Evolutionary conservation across 2,329 filamentous ascomycete genomes (phyloP), one percentile per base, ranked within the genome.

Genomic region (Madurella mycetomatis): DNA sequence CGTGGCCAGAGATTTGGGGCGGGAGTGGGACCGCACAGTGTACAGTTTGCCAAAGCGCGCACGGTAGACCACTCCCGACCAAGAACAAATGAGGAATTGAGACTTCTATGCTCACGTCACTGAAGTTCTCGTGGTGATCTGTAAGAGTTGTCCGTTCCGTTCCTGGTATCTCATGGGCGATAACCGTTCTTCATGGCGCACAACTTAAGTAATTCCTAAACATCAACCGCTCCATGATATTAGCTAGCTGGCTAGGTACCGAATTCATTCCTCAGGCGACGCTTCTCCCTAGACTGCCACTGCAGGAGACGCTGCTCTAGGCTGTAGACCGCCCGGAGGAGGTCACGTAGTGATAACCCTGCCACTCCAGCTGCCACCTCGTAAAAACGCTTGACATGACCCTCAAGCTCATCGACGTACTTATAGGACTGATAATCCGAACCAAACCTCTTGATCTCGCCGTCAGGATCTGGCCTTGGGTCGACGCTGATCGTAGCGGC

Each of bases 211-310:
- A 11, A 37, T 7, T 3, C 25, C 25, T 3, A 7, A 25, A 7
- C 25, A 4, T 25, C 25, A 25, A 25, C 17, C 15, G 18, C 13
- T 11, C 18, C 11, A 46, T 48, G 11, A 43, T 41, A 15, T 44
- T 25, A 32, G 17, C 31, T 31, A 5, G 31, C 31, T 11, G 39
- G 17, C 31, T 31, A 5, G 31, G 19, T 11, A 32, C 51, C 25
- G 90, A 70, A 52, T 87, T 77, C 71, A 5, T 76, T 71, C 2
- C 72, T 75, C 81, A 92, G 42, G 8, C 60, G 62, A 41, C 62
- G 51, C 40, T 62, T 63, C 47, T 65, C 61, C 25, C 54, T 64
- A 15, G 51, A 56, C 37, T 65, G 66, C 73, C 71, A 74, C 1
- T 63, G 41, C 41, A 67, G 57, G 41, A 76, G 62, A 31, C 65